These are phyloP conservation scores for Quercus cerris DNA, from an alignment of 306 rosid genomes.

Conservation along the genomic window DNA sequence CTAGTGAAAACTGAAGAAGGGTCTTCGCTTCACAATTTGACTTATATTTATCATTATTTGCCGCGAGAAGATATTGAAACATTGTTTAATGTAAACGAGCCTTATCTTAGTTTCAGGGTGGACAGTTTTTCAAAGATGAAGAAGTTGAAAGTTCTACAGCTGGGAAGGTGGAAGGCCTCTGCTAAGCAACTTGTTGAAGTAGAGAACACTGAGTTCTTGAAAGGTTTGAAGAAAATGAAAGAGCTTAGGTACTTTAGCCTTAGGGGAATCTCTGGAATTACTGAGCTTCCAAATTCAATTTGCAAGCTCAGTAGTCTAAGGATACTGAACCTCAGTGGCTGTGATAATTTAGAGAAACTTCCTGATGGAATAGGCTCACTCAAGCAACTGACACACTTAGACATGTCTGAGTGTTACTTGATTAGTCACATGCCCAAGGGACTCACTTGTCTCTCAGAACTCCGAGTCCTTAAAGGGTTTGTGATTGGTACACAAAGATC, in stretches of 20 bases:
- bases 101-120: neutral
- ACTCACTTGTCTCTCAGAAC: slow-evolving; percentile 2
- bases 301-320: slow-evolving; percentile 17
- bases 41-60: neutral
- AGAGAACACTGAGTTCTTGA: slow-evolving; percentile 11
- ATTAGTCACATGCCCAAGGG: slow-evolving; percentile 22
- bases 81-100: slow-evolving; percentile 25
- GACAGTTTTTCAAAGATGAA: slow-evolving; percentile 26
- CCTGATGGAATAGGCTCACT: slow-evolving; percentile 25
- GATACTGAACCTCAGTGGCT: slow-evolving; percentile 23
- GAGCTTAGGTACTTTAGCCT: no score
- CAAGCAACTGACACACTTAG: slow-evolving; percentile 9
- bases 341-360: slow-evolving; percentile 14
- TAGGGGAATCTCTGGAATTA: neutral
- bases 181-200: slow-evolving; percentile 1
- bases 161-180: slow-evolving; percentile 19
- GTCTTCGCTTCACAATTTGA: neutral
- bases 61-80: neutral
- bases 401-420: slow-evolving; percentile 24
- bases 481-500: neutral
- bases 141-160: neutral
- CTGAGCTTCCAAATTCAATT: slow-evolving; percentile 19
- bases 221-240: slow-evolving; percentile 6
- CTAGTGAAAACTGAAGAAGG: slow-evolving; percentile 10
- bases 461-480: slow-evolving; percentile 22